Evolutionary conservation across 148 eudicot genomes (phyloP).

Genomic region (Fagopyrum homotropicum): DNA sequence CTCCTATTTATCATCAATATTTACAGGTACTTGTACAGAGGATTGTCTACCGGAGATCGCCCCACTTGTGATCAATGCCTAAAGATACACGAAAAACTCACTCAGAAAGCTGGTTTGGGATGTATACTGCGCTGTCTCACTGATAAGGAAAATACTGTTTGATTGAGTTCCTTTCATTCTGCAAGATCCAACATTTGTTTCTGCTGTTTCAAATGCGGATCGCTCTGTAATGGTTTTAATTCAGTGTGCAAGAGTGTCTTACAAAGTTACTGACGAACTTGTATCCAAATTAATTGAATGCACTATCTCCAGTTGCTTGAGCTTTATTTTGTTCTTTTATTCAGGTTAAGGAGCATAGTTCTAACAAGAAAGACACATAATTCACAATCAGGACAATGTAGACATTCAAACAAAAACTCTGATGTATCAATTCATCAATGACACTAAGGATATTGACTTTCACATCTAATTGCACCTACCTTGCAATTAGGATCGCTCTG

Average conservation of each 20-base stretch:
- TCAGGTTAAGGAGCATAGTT: no score
- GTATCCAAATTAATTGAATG: neutral
- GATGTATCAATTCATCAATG: no score
- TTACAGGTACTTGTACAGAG: conserved; percentile 82
- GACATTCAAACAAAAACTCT: neutral
- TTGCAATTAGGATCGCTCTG: no score
- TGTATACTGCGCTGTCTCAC: conserved; percentile 84
- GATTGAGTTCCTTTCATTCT: conserved; percentile 2
- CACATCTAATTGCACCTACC: no score
- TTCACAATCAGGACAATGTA: neutral
- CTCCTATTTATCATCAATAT: neutral
- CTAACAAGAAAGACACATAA: neutral
- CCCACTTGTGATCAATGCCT: conserved; percentile 96
- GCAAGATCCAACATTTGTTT: neutral
- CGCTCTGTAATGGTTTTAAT: neutral
- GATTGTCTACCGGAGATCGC: conserved; percentile 89
- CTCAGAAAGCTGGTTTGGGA: conserved; percentile 90
- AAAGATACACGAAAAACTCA: conserved; percentile 81
- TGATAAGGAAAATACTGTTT: conserved; percentile 78
- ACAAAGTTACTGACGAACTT: neutral
- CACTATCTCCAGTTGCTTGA: neutral
- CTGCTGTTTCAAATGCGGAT: neutral
- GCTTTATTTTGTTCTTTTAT: neutral
- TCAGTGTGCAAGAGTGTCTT: neutral
- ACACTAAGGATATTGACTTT: neutral